Conservation (phyloP, 106 monocot genomes). For the Apostasia shenzhenica region DNA sequence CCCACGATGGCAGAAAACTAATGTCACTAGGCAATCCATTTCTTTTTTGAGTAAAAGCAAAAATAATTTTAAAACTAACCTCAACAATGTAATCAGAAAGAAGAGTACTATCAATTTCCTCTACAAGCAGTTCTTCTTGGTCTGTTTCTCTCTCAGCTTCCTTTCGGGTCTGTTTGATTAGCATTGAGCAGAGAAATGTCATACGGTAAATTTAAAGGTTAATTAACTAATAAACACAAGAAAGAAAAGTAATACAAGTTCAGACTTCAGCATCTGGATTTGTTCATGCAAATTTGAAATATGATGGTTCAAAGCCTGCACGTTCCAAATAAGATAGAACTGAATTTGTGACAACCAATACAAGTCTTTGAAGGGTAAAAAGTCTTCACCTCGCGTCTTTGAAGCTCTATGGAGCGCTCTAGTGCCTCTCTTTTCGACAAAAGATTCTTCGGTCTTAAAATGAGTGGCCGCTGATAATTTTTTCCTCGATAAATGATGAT, state of each 20-base stretch:
- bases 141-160: background rate
- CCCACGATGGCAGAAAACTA: no score
- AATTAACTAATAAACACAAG: background rate
- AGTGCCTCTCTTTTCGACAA: slow-evolving; percentile 76
- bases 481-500: slow-evolving; percentile 89
- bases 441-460: slow-evolving; percentile 67
- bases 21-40: no score
- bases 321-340: slow-evolving; percentile 2
- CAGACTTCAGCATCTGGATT: slow-evolving; percentile 50
- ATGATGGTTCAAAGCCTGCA: slow-evolving; percentile 76
- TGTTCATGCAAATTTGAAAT: slow-evolving; percentile 42
- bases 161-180: no score
- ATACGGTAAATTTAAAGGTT: no score
- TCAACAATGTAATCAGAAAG: slow-evolving; percentile 39
- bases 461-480: slow-evolving; percentile 62
- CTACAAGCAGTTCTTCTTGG: slow-evolving; percentile 18
- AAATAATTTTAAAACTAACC: slow-evolving; percentile 20
- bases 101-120: slow-evolving; percentile 13
- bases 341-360: background rate
- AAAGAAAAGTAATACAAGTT: slow-evolving; percentile 38
- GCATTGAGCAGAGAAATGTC: no score
- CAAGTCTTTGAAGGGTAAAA: background rate
- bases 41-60: no score
- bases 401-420: slow-evolving; percentile 90
- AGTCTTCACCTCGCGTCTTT: slow-evolving; percentile 78